Evolutionary conservation across 257 asterid genomes (phyloP).

Genomic region (Nicotiana attenuata): DNA sequence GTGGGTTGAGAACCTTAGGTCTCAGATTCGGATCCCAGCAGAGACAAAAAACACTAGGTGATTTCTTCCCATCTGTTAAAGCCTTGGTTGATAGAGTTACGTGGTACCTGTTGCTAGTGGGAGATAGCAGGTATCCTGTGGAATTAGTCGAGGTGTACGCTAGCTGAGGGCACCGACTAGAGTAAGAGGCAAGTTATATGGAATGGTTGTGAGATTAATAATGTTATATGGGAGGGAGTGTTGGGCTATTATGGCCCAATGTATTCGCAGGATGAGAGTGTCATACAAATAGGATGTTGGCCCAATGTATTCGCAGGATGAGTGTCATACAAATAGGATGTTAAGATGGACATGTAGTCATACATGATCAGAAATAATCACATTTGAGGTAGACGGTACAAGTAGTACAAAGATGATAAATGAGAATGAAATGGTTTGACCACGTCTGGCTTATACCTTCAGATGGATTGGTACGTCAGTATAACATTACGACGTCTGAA

Average conservation of each 20-base stretch:
- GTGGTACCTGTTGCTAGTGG: no score
- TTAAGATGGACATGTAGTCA: neutral
- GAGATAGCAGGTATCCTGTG: no score
- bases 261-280: neutral
- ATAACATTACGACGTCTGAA: neutral
- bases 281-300: neutral
- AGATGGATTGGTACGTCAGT: neutral
- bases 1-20: no score
- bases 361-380: neutral
- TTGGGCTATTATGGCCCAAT: neutral
- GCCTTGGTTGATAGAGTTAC: no score
- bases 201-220: neutral
- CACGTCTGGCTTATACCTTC: neutral
- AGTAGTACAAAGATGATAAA: neutral
- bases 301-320: neutral
- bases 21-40: no score
- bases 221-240: neutral
- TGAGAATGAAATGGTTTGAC: neutral
- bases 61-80: no score
- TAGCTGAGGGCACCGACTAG: neutral
- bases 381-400: neutral
- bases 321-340: neutral
- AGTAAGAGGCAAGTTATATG: neutral
- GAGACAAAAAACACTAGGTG: no score
- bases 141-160: no score